Evolutionary conservation across 164 flowering plant species (phyloP), one percentile per base, ranked within the genome.

Genomic region (Magnolia sinica): DNA sequence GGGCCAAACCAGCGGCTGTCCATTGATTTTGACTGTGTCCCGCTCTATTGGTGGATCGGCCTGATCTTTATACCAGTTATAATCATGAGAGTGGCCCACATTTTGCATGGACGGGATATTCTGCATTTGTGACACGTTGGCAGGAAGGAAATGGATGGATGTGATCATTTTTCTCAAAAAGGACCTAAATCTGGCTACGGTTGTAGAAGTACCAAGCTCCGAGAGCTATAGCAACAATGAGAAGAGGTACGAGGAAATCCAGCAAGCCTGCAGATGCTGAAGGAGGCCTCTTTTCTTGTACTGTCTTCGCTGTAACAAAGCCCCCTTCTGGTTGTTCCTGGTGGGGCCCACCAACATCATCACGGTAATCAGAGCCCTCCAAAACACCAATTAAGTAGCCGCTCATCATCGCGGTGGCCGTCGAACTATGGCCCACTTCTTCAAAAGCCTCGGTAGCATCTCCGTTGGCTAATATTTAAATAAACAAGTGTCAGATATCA

Each of bases 381-480:
- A 80, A 6, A 65, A 74, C 51, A 4, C 79, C 79, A 22, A 77
- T 77, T 31, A 69, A 45, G 75, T 77, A 80, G 77, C 76, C 37
- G 31, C 9, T 71, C 79, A 80, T 37, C 77, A 80, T 73, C 74
- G 59, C 55, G 22, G 65, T 73, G 70, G 79, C 82, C n/a, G 79
- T 76, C 14, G 79, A 73, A 73, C 73, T 80, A 50, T 80, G 82
- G 50, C 79, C 74, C 52, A 76, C 76, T 1, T 76, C 79, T 7
- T 76, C 76, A 19, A 80, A 80, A 61, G 31, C 76, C 10, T 63
- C 16, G 23, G 76, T 76, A 58, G 82, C 82, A 76, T 80, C 82
- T 76, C 82, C 81, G 6, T 72, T 79, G 68, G 73, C 81, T 79
- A 19, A 49, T 20, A 52, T 74, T 70, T 14, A 64, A 20, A 49